Percentiles rank a stretch among this genome's conserved stretches.
phyloP scores from a whole-genome alignment of 2,329 filamentous ascomycete genomes.

The Verticillium klebahnii region DNA sequence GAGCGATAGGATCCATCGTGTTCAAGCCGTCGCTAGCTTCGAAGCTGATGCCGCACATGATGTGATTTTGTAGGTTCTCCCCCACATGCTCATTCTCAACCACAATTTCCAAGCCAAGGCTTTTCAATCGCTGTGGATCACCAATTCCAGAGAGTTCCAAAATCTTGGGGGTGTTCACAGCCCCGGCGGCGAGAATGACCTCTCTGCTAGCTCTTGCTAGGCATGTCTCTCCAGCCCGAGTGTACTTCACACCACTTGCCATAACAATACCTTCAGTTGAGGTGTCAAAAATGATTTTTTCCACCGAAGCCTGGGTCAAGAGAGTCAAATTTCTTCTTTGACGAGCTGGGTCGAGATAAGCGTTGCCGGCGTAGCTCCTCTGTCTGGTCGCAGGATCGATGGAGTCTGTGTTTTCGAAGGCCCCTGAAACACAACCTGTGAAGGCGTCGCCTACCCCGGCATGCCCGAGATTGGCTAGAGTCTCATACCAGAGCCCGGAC shows the following conservation, averaged over 20 bases:
- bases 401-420: slow-evolving; percentile 9
- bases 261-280: slow-evolving; percentile 4
- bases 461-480: slow-evolving; percentile 14
- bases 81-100: slow-evolving; percentile 31
- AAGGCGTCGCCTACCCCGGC: slow-evolving; percentile 14
- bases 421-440: slow-evolving; percentile 12
- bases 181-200: slow-evolving; percentile 36
- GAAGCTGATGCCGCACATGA: slow-evolving; percentile 14
- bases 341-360: slow-evolving; percentile 15
- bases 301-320: slow-evolving; percentile 15
- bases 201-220: slow-evolving; percentile 26
- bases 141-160: slow-evolving; percentile 40
- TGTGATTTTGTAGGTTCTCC: slow-evolving; percentile 33
- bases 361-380: slow-evolving; percentile 18
- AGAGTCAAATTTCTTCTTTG: slow-evolving; percentile 18
- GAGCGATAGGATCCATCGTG: slow-evolving; percentile 17
- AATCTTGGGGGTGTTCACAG: slow-evolving; percentile 35
- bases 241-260: slow-evolving; percentile 16
- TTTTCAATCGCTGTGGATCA: slow-evolving; percentile 23
- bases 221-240: slow-evolving; percentile 9
- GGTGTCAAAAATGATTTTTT: slow-evolving; percentile 19
- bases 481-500: slow-evolving; percentile 15
- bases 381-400: slow-evolving; percentile 18
- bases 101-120: slow-evolving; percentile 23
- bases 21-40: slow-evolving; percentile 16